phyloP scores from a whole-genome alignment of 2,329 filamentous ascomycete genomes.

The Calonectria crousiana region DNA sequence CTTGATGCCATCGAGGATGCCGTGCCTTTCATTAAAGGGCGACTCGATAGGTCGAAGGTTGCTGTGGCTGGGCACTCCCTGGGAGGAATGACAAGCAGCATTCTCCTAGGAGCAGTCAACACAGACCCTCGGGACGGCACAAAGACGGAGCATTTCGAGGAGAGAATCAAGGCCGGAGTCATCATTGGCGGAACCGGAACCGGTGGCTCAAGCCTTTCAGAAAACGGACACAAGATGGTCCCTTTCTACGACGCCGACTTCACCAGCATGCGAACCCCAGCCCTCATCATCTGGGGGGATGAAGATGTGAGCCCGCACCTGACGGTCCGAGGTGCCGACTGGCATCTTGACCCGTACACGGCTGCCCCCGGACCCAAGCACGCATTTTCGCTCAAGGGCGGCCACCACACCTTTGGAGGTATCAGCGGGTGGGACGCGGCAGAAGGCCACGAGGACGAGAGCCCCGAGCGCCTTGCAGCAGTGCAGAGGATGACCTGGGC shows the following conservation, averaged over 20 bases:
- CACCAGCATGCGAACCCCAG: constrained; percentile 32
- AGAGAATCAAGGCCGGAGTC: constrained; percentile 42
- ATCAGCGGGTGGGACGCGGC: constrained; percentile 43
- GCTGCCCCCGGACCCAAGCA: constrained; percentile 34
- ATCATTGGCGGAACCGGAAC: constrained; percentile 39
- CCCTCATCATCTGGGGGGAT: constrained; percentile 42
- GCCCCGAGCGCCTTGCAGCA: constrained; percentile 35
- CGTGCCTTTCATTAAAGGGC: constrained; percentile 37
- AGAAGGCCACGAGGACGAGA: constrained; percentile 40
- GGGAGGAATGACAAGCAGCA: constrained; percentile 32
- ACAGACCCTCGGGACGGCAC: constrained; percentile 36
- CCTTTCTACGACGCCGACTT: constrained; percentile 39
- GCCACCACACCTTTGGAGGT: constrained; percentile 43
- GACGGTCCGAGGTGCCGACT: constrained; percentile 37
- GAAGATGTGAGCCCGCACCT: constrained; percentile 38
- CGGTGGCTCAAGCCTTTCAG: constrained; percentile 29
- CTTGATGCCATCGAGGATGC: constrained; percentile 38
- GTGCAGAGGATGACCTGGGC: constrained; percentile 43
- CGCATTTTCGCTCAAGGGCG: constrained; percentile 34
- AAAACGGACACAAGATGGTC: constrained; percentile 27
- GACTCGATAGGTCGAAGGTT: constrained; percentile 39
- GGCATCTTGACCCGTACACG: constrained; percentile 41
- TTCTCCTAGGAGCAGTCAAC: constrained; percentile 39
- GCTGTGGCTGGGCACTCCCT: constrained; percentile 43
- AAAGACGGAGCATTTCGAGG: constrained; percentile 24